Conservation (phyloP, 192 early-diverging fungal genomes). For the Coemansia sp. region DNA sequence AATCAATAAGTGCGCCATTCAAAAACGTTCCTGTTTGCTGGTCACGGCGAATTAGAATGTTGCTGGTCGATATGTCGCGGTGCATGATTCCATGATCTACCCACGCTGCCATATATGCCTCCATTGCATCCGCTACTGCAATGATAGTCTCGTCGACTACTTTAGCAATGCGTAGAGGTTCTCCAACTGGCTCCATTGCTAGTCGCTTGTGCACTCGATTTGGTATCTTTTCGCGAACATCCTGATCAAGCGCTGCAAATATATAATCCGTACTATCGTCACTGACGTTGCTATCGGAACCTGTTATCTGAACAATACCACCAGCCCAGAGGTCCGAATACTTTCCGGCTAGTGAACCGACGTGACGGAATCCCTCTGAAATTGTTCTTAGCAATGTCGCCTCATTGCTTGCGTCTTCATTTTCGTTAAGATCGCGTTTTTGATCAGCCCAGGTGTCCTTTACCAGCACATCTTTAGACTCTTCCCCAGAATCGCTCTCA, state of each 20-base stretch:
- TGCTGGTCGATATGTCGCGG: not conserved
- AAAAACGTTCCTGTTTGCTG: not conserved
- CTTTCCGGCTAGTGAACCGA: not conserved
- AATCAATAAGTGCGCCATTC: not conserved
- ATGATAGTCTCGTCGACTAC: not conserved
- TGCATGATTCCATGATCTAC: not conserved
- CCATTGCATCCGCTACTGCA: slow-evolving; percentile 4
- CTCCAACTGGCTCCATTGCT: not conserved
- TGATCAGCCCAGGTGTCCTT: not conserved
- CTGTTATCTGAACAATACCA: not conserved
- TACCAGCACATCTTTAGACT: not conserved
- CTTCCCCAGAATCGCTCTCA: not conserved
- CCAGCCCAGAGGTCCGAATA: not conserved
- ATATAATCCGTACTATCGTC: not conserved
- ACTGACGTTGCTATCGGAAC: not conserved
- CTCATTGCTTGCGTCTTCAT: not conserved
- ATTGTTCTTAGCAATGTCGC: not conserved
- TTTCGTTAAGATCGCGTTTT: not conserved
- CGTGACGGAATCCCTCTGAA: not conserved
- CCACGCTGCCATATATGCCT: not conserved
- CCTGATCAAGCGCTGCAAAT: not conserved
- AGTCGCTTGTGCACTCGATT: not conserved
- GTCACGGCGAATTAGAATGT: not conserved
- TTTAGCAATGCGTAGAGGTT: not conserved
- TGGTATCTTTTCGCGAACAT: not conserved